Conservation (phyloP, 257 asterid species). For the Scutellaria galericulata region DNA sequence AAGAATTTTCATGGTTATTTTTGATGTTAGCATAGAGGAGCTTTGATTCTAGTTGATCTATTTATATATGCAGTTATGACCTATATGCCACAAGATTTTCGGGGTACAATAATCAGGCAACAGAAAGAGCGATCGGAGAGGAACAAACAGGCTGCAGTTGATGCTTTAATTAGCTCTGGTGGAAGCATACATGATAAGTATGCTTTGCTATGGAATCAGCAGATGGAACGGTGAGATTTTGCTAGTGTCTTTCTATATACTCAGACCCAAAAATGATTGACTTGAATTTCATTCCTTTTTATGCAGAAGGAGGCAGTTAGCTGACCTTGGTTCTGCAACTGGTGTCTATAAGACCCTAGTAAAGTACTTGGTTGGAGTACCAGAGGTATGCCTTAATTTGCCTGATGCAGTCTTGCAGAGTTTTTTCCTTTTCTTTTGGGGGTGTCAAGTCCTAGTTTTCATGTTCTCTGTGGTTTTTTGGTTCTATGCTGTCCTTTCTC, state of each 20-base stretch:
- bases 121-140: constrained; percentile 99
- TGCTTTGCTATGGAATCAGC: constrained; percentile 89
- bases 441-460: constrained; percentile 23
- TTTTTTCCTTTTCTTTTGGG: background rate
- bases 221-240: constrained; percentile 79
- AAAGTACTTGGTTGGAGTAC: constrained; percentile 98
- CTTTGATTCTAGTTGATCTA: background rate
- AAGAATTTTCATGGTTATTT: constrained; percentile 20
- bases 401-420: constrained; percentile 27
- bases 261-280: constrained; percentile 14
- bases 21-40: constrained; percentile 23
- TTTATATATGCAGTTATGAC: constrained; percentile 75
- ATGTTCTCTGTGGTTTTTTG: constrained; percentile 15
- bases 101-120: constrained; percentile 92
- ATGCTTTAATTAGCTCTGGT: constrained; percentile 79
- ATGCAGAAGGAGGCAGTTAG: constrained; percentile 89
- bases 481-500: constrained; percentile 4
- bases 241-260: constrained; percentile 12
- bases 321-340: constrained; percentile 97
- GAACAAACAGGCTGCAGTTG: constrained; percentile 87
- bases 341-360: constrained; percentile 95
- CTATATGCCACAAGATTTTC: constrained; percentile 97
- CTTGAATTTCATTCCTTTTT: constrained; percentile 24
- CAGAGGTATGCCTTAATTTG: constrained; percentile 63
- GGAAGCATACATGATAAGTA: constrained; percentile 86